Conservation (phyloP, 1,284 basidiomycete species). For the Trichosporon faecale region DNA sequence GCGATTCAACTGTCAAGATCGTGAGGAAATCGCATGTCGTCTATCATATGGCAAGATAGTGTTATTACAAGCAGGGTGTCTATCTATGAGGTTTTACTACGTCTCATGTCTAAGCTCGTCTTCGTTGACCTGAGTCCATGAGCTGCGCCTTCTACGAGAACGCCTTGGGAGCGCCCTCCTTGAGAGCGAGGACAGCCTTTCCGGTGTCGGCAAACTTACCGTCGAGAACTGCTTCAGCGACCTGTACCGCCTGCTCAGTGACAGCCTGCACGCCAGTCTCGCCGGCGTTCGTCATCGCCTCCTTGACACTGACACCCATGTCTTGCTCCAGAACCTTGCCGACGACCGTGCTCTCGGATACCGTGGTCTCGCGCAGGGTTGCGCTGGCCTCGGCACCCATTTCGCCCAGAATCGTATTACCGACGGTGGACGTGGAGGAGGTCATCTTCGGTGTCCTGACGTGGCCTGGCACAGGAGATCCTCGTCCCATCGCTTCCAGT, state of each 20-base stretch:
- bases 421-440: conserved; percentile 15
- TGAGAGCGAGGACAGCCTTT: background rate
- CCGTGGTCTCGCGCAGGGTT: conserved; percentile 20
- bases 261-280: conserved; percentile 45
- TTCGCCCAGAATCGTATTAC: conserved; percentile 13
- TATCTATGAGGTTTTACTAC: background rate
- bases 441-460: conserved; percentile 8
- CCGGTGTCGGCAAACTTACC: conserved; percentile 16
- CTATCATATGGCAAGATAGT: background rate
- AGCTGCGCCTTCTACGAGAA: background rate
- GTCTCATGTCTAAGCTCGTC: background rate
- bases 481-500: conserved; percentile 8
- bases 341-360: conserved; percentile 27
- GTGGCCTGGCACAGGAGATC: background rate
- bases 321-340: conserved; percentile 36
- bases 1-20: background rate
- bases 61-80: background rate
- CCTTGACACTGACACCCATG: conserved; percentile 34
- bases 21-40: background rate
- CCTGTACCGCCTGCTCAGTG: conserved; percentile 32
- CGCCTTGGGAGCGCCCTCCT: background rate
- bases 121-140: background rate
- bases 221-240: conserved; percentile 29
- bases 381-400: conserved; percentile 10
- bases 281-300: conserved; percentile 40